These are phyloP conservation scores for Agaricus blazei DNA, from an alignment of 768 basidiomycete genomes.

Conservation along the genomic window DNA sequence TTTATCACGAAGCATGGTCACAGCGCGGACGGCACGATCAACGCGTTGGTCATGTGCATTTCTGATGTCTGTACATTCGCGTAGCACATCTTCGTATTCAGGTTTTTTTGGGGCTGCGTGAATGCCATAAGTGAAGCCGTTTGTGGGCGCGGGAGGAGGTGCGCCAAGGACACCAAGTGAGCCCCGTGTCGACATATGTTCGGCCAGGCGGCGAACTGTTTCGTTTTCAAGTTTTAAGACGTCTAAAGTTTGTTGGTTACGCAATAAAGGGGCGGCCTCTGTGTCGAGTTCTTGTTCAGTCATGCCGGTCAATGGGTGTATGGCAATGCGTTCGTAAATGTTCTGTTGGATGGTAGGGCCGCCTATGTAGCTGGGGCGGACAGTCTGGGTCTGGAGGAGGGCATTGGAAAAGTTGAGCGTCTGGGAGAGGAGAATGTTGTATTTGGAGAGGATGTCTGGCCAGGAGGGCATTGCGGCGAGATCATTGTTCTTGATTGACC, in stretches of 20 bases:
- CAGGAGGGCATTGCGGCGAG: slow-evolving; percentile 67
- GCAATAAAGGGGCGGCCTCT: slow-evolving; percentile 67
- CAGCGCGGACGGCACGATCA: slow-evolving; percentile 75
- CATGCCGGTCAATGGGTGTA: slow-evolving; percentile 58
- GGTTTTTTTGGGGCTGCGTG: slow-evolving; percentile 27
- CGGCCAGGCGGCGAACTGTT: slow-evolving; percentile 63
- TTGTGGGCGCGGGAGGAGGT: slow-evolving; percentile 21
- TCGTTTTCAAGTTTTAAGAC: slow-evolving; percentile 69
- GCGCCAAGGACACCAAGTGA: slow-evolving; percentile 43
- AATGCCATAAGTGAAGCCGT: slow-evolving; percentile 12
- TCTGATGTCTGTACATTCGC: slow-evolving; percentile 62
- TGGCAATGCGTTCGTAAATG: slow-evolving; percentile 57
- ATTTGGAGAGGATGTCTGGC: slow-evolving; percentile 85
- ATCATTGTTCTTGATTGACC: slow-evolving; percentile 55
- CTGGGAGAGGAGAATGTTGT: slow-evolving; percentile 79
- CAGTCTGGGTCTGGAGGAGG: slow-evolving; percentile 31
- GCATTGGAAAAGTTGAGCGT: slow-evolving; percentile 72
- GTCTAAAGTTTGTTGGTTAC: slow-evolving; percentile 76
- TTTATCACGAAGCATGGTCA: slow-evolving; percentile 70
- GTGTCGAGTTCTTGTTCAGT: slow-evolving; percentile 66
- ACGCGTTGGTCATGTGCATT: slow-evolving; percentile 70
- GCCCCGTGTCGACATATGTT: slow-evolving; percentile 59
- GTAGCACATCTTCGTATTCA: slow-evolving; percentile 59
- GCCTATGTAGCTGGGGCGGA: background rate
- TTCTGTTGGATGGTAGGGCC: slow-evolving; percentile 26